Percentiles rank a stretch among this genome's conserved stretches.
These are phyloP conservation scores for Penicillium vulpinum DNA, from an alignment of 2,329 filamentous ascomycete species.

Conservation along the genomic window DNA sequence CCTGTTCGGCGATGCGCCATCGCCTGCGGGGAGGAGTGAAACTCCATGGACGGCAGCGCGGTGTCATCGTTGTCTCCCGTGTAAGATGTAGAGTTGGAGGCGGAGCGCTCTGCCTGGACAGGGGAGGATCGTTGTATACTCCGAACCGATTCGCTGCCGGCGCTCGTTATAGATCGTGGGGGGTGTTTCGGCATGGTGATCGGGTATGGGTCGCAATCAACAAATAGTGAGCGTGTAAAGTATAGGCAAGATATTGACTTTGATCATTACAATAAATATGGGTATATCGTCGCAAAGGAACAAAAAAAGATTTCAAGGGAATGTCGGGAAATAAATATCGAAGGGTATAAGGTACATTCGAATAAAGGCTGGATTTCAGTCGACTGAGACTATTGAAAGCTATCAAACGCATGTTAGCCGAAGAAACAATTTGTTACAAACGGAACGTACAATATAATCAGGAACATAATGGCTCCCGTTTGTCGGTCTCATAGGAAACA, in stretches of 20 bases:
- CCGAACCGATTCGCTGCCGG: constrained; percentile 19
- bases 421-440: constrained; percentile 7
- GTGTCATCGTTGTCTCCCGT: constrained; percentile 28
- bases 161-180: constrained; percentile 20
- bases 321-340: constrained; percentile 17
- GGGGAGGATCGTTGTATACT: constrained; percentile 14
- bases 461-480: constrained; percentile 24
- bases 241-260: not conserved
- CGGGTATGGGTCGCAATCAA: not conserved
- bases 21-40: constrained; percentile 23
- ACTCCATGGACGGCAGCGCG: constrained; percentile 33
- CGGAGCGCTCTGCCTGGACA: constrained; percentile 17
- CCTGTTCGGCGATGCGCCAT: constrained; percentile 41
- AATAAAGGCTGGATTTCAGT: constrained; percentile 17
- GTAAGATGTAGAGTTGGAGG: constrained; percentile 17
- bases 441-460: constrained; percentile 15
- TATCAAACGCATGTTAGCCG: constrained; percentile 22
- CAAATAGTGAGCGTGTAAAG: not conserved
- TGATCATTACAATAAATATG: constrained; percentile 24
- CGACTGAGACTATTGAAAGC: constrained; percentile 16
- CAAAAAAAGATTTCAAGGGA: constrained; percentile 8
- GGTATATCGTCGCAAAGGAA: constrained; percentile 14
- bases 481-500: constrained; percentile 16
- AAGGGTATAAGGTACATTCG: constrained; percentile 12
- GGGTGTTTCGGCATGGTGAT: constrained; percentile 17